Base-by-base conservation (phyloP, 1,139 yeast genomes). In the Scheffersomyces insectosa region DNA sequence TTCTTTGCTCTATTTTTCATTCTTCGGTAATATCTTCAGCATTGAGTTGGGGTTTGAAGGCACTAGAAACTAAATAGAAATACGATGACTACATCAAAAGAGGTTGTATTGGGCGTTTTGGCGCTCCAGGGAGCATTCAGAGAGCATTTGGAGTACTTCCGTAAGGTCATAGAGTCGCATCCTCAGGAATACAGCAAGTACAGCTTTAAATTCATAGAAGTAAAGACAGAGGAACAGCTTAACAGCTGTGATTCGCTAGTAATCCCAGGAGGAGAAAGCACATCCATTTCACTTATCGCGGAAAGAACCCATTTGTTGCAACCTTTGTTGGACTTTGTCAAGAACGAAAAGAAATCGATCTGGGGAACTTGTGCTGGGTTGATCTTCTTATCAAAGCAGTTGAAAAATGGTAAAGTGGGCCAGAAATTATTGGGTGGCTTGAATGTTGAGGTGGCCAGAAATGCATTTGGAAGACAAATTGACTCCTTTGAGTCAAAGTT, bases 321-420 rank as follows among this genome's bases (percentile, higher is more conserved):
- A 29, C 85, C 86, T 4, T 65, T 88, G 42, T 65, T 73, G 40
- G 62, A 68, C 7, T 82, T 75, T 57, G 80, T 83, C 28, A 75
- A 74, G 40, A 65, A 72, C 14, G 66, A 65, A 16, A 14, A 46
- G 32, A 79, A 77, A 51, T 82, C 88, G 1, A 75, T 82, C 27
- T 88, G 95, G 95, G 95, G 95, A 0, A 88, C 95, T 1, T 88
- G 95, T 64, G 95, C 95, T 4, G 96, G 95, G 2, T 68, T 88
- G 51, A 87, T 88, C 45, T 74, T 87, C 52, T 66, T 88, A 35
- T 77, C 91, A 8, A 72, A 75, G 44, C 72, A 78, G 43, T 75
- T 86, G 28, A 59, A 68, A 10, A 80, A 79, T 56, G 86, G 85
- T 16, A 70, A 73, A 37, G 74, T 72, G 2, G 75, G 79, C n/a